Evolutionary conservation across 2,329 filamentous ascomycete species (phyloP).

Genomic region (Fusarium ambrosium): DNA sequence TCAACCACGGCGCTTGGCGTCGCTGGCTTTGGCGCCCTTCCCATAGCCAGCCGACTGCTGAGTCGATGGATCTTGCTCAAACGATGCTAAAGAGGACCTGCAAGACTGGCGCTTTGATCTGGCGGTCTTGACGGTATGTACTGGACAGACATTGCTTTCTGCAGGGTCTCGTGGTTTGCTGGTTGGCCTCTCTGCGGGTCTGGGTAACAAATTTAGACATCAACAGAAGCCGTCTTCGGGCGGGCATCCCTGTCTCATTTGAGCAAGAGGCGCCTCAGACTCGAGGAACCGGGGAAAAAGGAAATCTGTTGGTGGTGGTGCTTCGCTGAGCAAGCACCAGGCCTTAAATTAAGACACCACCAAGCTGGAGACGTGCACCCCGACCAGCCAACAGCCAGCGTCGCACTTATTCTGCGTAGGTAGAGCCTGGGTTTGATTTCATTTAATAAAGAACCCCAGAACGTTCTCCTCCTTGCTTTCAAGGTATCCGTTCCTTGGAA

Average conservation of each 20-base stretch:
- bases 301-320: constrained; percentile 37
- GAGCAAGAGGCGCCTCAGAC: constrained; percentile 38
- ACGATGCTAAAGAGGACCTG: constrained; percentile 14
- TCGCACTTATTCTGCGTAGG: constrained; percentile 24
- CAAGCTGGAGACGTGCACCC: constrained; percentile 12
- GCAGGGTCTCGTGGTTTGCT: constrained; percentile 21
- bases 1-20: constrained; percentile 36
- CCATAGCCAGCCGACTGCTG: constrained; percentile 21
- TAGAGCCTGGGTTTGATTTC: neutral
- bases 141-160: neutral
- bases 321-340: constrained; percentile 29
- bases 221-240: constrained; percentile 34
- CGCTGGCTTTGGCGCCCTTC: constrained; percentile 30
- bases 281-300: constrained; percentile 32
- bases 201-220: constrained; percentile 36
- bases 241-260: constrained; percentile 45
- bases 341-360: constrained; percentile 45
- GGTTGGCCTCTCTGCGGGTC: constrained; percentile 13
- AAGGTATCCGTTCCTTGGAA: constrained; percentile 31
- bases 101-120: constrained; percentile 2
- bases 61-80: constrained; percentile 12
- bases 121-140: neutral
- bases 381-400: constrained; percentile 34
- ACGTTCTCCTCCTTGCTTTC: constrained; percentile 26
- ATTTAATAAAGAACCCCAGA: constrained; percentile 38